Evolutionary conservation across 176 grass and related monocot genomes (phyloP).

Genomic region (Chrysopogon serrulatus): DNA sequence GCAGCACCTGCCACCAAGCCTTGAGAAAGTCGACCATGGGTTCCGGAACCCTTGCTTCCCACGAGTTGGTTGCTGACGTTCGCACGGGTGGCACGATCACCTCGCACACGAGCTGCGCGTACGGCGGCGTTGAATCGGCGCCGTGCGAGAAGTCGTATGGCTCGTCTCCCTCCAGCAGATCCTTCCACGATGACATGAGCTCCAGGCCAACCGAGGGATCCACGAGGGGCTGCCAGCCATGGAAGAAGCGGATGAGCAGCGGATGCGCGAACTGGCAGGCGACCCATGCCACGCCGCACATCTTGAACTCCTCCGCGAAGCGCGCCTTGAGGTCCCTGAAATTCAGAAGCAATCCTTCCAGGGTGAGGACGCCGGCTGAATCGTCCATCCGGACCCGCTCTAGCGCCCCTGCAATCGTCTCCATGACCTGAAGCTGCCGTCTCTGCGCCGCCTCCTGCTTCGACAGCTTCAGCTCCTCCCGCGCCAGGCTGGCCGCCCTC

Average conservation of each 20-base stretch:
- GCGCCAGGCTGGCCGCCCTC: slow-evolving; percentile 35
- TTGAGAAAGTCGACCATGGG: slow-evolving; percentile 62
- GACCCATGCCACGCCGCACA: slow-evolving; percentile 52
- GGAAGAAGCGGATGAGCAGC: slow-evolving; percentile 49
- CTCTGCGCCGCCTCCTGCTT: slow-evolving; percentile 39
- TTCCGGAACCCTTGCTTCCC: slow-evolving; percentile 70
- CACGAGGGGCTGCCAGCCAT: slow-evolving; percentile 60
- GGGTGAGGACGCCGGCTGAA: slow-evolving; percentile 29
- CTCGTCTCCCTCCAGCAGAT: slow-evolving; percentile 56
- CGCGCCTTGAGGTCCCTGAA: slow-evolving; percentile 50
- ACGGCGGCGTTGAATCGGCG: slow-evolving; percentile 32
- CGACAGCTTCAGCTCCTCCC: slow-evolving; percentile 42
- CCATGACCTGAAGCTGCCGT: slow-evolving; percentile 47
- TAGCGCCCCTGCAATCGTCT: slow-evolving; percentile 41
- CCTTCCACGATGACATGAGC: slow-evolving; percentile 48
- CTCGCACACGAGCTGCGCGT: slow-evolving; percentile 52
- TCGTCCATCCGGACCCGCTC: slow-evolving; percentile 47
- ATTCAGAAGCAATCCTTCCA: slow-evolving; percentile 32
- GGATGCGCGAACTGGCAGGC: slow-evolving; percentile 54
- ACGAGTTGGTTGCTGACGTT: slow-evolving; percentile 51
- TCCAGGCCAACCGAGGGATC: slow-evolving; percentile 50
- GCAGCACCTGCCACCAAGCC: slow-evolving; percentile 43
- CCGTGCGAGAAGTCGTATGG: slow-evolving; percentile 56
- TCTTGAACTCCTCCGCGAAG: slow-evolving; percentile 50
- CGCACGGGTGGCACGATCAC: slow-evolving; percentile 55